These are phyloP conservation scores for Cryptococcus maquisensis DNA, from an alignment of 1,284 basidiomycete genomes.

Conservation along the genomic window DNA sequence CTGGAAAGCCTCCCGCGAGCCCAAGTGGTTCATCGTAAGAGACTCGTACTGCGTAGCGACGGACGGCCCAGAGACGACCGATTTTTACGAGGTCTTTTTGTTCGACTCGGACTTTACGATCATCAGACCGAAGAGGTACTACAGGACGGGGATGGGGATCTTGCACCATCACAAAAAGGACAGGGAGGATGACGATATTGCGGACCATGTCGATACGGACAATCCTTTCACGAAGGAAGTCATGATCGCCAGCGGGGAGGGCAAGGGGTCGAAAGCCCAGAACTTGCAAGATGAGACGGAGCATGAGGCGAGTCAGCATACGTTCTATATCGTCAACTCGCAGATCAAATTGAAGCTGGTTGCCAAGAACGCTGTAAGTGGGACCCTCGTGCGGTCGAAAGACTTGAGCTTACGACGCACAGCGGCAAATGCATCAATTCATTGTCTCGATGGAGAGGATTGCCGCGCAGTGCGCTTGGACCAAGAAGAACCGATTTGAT, in stretches of 20 bases:
- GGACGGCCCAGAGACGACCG: conserved; percentile 78
- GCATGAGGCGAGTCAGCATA: conserved; percentile 60
- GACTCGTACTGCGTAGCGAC: conserved; percentile 89
- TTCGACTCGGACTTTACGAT: conserved; percentile 87
- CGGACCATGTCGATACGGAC: conserved; percentile 25
- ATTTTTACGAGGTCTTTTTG: conserved; percentile 89
- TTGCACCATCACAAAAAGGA: conserved; percentile 24
- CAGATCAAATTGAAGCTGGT: conserved; percentile 84
- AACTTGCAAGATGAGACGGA: conserved; percentile 30
- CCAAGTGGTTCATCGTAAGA: conserved; percentile 88
- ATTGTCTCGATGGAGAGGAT: conserved; percentile 86
- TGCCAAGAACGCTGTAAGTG: conserved; percentile 75
- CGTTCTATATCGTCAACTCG: conserved; percentile 88
- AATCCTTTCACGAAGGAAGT: conserved; percentile 34
- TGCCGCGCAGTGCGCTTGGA: conserved; percentile 72
- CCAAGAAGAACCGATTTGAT: conserved; percentile 77
- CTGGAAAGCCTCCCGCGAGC: conserved; percentile 67
- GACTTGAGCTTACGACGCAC: background rate
- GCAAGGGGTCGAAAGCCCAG: conserved; percentile 22
- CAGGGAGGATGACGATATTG: conserved; percentile 12
- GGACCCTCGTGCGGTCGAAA: background rate
- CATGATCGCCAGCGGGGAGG: conserved; percentile 29
- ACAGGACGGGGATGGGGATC: conserved; percentile 41
- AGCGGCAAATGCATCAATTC: conserved; percentile 97
- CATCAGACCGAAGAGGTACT: conserved; percentile 53